A percentile compares a stretch with the other conserved stretches of the same genome.
These are phyloP conservation scores for Daldinia caldariorum DNA, from an alignment of 495 filamentous ascomycete species.

Conservation along the genomic window DNA sequence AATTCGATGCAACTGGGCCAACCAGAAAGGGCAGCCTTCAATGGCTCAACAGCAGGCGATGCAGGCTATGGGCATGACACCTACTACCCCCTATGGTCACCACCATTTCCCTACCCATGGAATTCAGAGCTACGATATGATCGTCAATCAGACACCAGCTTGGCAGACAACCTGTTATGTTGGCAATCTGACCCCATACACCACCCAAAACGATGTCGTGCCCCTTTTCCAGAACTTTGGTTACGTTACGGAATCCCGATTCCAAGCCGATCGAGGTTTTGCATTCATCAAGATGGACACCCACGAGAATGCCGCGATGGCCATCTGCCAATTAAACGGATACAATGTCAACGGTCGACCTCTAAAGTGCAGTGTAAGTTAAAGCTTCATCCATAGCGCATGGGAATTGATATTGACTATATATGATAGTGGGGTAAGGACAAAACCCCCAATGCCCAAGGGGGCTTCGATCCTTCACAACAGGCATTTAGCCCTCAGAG, in stretches of 20 bases:
- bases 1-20: constrained; percentile 99
- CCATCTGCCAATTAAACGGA: constrained; percentile 95
- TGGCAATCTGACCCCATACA: constrained; percentile 97
- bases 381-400: constrained; percentile 3
- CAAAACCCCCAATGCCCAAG: constrained; percentile 84
- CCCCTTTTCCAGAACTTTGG: constrained; percentile 99
- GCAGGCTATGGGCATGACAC: constrained; percentile 98
- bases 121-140: constrained; percentile 97
- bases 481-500: constrained; percentile 73
- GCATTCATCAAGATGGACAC: constrained; percentile 99
- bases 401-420: constrained; percentile 15
- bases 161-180: constrained; percentile 99
- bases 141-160: constrained; percentile 93
- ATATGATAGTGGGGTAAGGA: constrained; percentile 92
- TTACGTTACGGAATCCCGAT: constrained; percentile 94
- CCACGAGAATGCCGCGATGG: constrained; percentile 97
- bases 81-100: constrained; percentile 94
- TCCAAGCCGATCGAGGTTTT: constrained; percentile 98
- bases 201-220: constrained; percentile 92
- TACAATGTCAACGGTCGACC: constrained; percentile 98
- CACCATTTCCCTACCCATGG: constrained; percentile 98
- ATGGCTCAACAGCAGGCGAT: constrained; percentile 97
- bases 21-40: constrained; percentile 98
- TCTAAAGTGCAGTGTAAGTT: constrained; percentile 95
- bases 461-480: constrained; percentile 82